These are phyloP conservation scores for Lasiosphaeria ovina DNA, from an alignment of 495 filamentous ascomycete genomes.

Conservation along the genomic window DNA sequence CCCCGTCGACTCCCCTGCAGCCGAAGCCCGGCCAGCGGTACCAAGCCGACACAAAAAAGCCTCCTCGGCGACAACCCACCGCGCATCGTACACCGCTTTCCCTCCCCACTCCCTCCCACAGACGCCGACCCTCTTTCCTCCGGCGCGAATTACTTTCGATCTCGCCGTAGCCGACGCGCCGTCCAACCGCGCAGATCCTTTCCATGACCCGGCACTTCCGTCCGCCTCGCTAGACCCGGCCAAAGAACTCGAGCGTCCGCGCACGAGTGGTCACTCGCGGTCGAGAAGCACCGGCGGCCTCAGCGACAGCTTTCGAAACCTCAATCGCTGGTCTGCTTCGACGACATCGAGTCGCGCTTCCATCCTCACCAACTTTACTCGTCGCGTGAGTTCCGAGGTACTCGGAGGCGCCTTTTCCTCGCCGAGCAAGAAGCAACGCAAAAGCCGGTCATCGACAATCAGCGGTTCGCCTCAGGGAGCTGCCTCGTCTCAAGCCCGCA, in stretches of 20 bases:
- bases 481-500: conserved; percentile 10
- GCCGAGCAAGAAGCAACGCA: conserved; percentile 28
- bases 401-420: conserved; percentile 26
- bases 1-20: not conserved
- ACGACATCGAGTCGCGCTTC: conserved; percentile 68
- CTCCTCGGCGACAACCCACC: not conserved
- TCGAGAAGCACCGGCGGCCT: conserved; percentile 46
- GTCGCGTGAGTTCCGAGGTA: conserved; percentile 50
- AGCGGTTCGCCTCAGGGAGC: conserved; percentile 23
- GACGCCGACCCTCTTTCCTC: conserved; percentile 36
- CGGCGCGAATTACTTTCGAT: conserved; percentile 30
- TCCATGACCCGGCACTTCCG: conserved; percentile 31
- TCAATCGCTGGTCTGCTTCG: conserved; percentile 82
- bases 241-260: conserved; percentile 26
- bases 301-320: conserved; percentile 65
- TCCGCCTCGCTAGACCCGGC: conserved; percentile 21
- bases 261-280: conserved; percentile 39
- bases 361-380: conserved; percentile 54
- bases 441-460: conserved; percentile 28
- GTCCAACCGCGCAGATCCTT: conserved; percentile 26
- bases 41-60: not conserved
- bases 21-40: not conserved
- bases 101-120: not conserved
- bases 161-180: conserved; percentile 10
- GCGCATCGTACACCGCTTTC: conserved; percentile 1